Evolutionary conservation across 192 early-diverging fungal species (phyloP).

Genomic region (Neocallimastix lanati): DNA sequence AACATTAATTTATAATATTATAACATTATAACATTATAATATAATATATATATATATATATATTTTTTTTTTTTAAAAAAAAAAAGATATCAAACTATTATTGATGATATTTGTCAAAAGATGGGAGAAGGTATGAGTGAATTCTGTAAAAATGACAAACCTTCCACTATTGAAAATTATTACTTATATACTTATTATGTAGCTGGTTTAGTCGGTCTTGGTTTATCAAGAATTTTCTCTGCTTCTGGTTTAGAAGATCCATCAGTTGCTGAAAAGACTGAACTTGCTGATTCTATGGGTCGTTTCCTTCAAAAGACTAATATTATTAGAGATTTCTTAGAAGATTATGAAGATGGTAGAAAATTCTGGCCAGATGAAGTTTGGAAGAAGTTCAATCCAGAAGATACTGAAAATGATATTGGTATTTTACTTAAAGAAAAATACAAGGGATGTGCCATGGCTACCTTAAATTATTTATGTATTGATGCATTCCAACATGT

Average conservation of each 20-base stretch:
- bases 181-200: slow-evolving; percentile 96
- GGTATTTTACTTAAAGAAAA: neutral
- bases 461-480: slow-evolving; percentile 66
- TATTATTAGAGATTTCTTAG: slow-evolving; percentile 87
- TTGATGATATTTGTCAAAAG: slow-evolving; percentile 71
- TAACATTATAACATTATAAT: too few relatives aligned
- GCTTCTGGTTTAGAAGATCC: slow-evolving; percentile 62
- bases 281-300: slow-evolving; percentile 79
- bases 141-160: slow-evolving; percentile 37
- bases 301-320: slow-evolving; percentile 97
- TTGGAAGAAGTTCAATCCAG: slow-evolving; percentile 58
- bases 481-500: slow-evolving; percentile 67
- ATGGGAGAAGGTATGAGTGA: slow-evolving; percentile 97
- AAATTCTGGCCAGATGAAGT: slow-evolving; percentile 93
- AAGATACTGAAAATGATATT: slow-evolving; percentile 12
- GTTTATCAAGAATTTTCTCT: slow-evolving; percentile 77
- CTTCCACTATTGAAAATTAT: slow-evolving; percentile 61
- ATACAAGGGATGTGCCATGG: neutral
- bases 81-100: slow-evolving; percentile 57
- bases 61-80: too few relatives aligned
- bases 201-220: slow-evolving; percentile 86
- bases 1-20: too few relatives aligned
- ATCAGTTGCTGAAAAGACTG: slow-evolving; percentile 20
- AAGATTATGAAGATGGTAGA: slow-evolving; percentile 73
- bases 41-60: neutral